Conservation (phyloP, 495 filamentous ascomycete species). For the Penicillium egyptiacum region DNA sequence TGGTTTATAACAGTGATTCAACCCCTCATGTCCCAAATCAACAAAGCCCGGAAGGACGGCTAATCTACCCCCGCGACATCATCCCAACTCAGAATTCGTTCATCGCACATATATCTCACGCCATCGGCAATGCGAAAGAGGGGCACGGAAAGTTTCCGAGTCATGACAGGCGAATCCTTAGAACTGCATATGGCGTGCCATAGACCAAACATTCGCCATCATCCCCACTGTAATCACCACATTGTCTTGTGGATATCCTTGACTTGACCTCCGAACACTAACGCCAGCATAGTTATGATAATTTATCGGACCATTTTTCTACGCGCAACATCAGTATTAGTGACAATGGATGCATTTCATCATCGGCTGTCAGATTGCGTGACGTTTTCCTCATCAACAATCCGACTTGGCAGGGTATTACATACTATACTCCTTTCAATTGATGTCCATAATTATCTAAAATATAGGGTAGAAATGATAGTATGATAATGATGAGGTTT, state of each 20-base stretch:
- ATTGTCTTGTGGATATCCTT: background rate
- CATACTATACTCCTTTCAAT: background rate
- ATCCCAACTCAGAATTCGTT: conserved; percentile 6
- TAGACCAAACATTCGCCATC: conserved; percentile 25
- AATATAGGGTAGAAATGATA: background rate
- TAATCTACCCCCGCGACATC: background rate
- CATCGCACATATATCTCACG: conserved; percentile 17
- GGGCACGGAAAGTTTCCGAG: conserved; percentile 11
- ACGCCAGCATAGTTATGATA: background rate
- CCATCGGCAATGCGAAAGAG: conserved; percentile 14
- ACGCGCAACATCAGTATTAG: background rate
- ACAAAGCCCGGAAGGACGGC: background rate
- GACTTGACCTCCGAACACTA: background rate
- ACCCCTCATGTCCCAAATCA: background rate
- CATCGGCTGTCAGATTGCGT: conserved; percentile 29
- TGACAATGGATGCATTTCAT: conserved; percentile 18
- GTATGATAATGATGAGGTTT: background rate
- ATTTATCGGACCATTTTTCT: background rate
- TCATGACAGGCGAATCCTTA: background rate
- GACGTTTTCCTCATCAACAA: conserved; percentile 11
- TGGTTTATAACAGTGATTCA: background rate
- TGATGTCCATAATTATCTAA: background rate
- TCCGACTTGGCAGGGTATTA: background rate
- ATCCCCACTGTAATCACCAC: conserved; percentile 22
- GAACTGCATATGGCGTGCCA: background rate